These are phyloP conservation scores for Calonectria crousiana DNA, from an alignment of 2,329 filamentous ascomycete species.

Conservation along the genomic window DNA sequence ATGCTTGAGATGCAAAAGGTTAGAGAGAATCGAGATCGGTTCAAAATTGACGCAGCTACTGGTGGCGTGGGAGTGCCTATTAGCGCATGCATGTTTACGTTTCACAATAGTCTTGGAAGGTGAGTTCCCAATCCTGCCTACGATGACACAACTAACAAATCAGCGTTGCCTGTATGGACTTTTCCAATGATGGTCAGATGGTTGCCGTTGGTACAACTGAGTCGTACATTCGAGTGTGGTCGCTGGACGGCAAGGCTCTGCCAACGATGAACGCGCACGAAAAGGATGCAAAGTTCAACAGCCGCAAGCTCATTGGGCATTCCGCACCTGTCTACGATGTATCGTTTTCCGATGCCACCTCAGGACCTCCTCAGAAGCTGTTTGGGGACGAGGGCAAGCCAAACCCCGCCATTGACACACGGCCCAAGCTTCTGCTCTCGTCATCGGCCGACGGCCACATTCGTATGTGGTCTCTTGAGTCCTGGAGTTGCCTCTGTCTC, in stretches of 20 bases:
- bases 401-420: conserved; percentile 60
- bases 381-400: conserved; percentile 63
- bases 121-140: conserved; percentile 55
- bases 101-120: conserved; percentile 96
- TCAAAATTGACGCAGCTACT: conserved; percentile 86
- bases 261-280: conserved; percentile 72
- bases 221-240: conserved; percentile 96
- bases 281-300: conserved; percentile 71
- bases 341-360: conserved; percentile 83
- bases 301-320: conserved; percentile 85
- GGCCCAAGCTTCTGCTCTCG: conserved; percentile 84
- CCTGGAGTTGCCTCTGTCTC: conserved; percentile 91
- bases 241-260: conserved; percentile 85
- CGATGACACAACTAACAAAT: conserved; percentile 29
- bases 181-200: conserved; percentile 89
- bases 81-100: conserved; percentile 97
- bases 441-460: conserved; percentile 89
- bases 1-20: conserved; percentile 95
- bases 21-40: conserved; percentile 91
- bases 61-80: conserved; percentile 86
- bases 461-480: conserved; percentile 91
- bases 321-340: conserved; percentile 90
- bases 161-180: conserved; percentile 92
- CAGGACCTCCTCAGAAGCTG: conserved; percentile 61
- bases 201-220: conserved; percentile 92